Percentiles rank a stretch among this genome's conserved stretches.
Conservation (phyloP, 176 grass and related monocot species). For the maize (Zea mays) region Zm-B73-REFERENCE-NAM-5.0 NC_050101.1:179995501-179996000, state of each 20-base stretch:
- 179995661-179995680: neutral
- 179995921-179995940: neutral
- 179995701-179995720: slow-evolving; percentile 51
- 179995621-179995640: slow-evolving; percentile 49
- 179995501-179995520: slow-evolving; percentile 52
- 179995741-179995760: slow-evolving; percentile 45
- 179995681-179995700: slow-evolving; percentile 48
- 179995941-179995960: neutral
- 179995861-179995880: neutral
- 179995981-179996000: neutral
- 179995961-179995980: neutral
- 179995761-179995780: neutral
- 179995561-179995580: slow-evolving; percentile 72
- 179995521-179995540: slow-evolving; percentile 72
- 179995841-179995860: neutral
- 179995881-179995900: neutral
- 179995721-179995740: slow-evolving; percentile 43
- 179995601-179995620: slow-evolving; percentile 62
- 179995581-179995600: slow-evolving; percentile 42
- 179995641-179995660: neutral
- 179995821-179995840: neutral
- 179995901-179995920: neutral
- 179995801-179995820: neutral
- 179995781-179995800: slow-evolving; percentile 6
- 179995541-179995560: slow-evolving; percentile 52